phyloP scores from a whole-genome alignment of 108 stramenopile genomes.

The Thalassiosira profunda region DNA sequence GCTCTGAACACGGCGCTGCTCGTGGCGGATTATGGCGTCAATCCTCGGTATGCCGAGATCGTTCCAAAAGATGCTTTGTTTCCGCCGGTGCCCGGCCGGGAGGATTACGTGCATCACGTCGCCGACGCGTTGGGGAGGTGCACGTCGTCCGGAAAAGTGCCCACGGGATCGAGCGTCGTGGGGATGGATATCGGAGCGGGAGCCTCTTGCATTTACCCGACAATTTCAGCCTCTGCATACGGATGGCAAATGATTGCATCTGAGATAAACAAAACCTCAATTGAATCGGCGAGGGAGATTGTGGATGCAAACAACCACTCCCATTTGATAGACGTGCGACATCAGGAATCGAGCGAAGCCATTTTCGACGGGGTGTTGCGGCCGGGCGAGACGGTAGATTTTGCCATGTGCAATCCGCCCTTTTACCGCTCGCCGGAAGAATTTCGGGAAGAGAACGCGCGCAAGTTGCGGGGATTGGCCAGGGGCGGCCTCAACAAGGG shows the following conservation, averaged over 20 bases:
- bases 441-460: not conserved
- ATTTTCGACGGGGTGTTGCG: slow-evolving; percentile 9
- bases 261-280: not conserved
- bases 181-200: slow-evolving; percentile 23
- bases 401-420: slow-evolving; percentile 23
- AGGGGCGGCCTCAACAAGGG: not conserved
- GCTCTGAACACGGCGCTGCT: slow-evolving; percentile 18
- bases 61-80: slow-evolving; percentile 1
- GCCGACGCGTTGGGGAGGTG: slow-evolving; percentile 7
- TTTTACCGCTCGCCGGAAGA: too few relatives aligned
- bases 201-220: slow-evolving; percentile 13
- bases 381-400: slow-evolving; percentile 5
- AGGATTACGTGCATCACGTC: slow-evolving; percentile 18
- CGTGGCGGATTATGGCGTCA: slow-evolving; percentile 11
- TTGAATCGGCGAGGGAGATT: slow-evolving; percentile 2
- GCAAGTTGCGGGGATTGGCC: not conserved
- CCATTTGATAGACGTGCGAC: slow-evolving; percentile 1
- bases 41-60: not conserved
- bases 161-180: not conserved
- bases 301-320: not conserved
- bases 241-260: slow-evolving; percentile 9
- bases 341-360: not conserved
- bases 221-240: slow-evolving; percentile 3
- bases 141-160: not conserved
- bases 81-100: slow-evolving; percentile 20